Evolutionary conservation across 495 filamentous ascomycete species (phyloP).

Genomic region (Trichodelitschia bisporula): DNA sequence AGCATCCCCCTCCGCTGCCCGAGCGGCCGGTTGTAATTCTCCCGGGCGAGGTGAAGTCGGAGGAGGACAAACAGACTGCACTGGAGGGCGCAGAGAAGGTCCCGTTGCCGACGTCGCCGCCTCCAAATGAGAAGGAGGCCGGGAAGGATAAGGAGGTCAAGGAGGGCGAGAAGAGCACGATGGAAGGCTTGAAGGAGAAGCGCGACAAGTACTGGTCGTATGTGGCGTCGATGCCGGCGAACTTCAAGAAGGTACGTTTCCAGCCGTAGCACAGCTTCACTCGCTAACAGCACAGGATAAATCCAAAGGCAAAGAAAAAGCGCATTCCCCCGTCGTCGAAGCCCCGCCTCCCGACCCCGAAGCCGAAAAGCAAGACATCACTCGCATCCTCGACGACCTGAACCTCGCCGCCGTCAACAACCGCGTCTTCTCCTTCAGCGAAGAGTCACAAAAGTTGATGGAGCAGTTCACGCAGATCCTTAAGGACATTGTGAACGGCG

Average conservation of each 20-base stretch:
- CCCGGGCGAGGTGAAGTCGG: slow-evolving; percentile 9
- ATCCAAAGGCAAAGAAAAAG: slow-evolving; percentile 7
- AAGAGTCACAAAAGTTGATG: slow-evolving; percentile 55
- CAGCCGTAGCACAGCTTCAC: background rate
- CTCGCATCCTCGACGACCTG: slow-evolving; percentile 48
- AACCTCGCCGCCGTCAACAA: slow-evolving; percentile 60
- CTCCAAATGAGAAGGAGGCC: slow-evolving; percentile 3
- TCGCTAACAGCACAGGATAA: slow-evolving; percentile 2
- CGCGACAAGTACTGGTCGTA: slow-evolving; percentile 9
- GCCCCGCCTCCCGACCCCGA: slow-evolving; percentile 18
- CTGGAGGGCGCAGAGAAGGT: slow-evolving; percentile 8
- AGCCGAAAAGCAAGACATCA: slow-evolving; percentile 31
- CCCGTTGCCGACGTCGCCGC: slow-evolving; percentile 10
- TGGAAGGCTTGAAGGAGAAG: slow-evolving; percentile 3
- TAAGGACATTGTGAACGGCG: slow-evolving; percentile 76
- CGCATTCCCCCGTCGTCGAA: slow-evolving; percentile 23
- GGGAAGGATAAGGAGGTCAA: slow-evolving; percentile 1
- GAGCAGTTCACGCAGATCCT: slow-evolving; percentile 69
- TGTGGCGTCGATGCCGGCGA: slow-evolving; percentile 1
- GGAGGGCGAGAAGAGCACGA: slow-evolving; percentile 1
- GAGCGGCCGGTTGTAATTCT: slow-evolving; percentile 8
- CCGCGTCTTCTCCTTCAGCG: slow-evolving; percentile 55
- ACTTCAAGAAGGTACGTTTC: background rate
- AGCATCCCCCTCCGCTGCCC: slow-evolving; percentile 9
- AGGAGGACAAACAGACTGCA: slow-evolving; percentile 7